Evolutionary conservation across 352 stramenopile species (phyloP), one percentile per base, ranked within the genome.

Genomic region (Pythium plurisporium): DNA sequence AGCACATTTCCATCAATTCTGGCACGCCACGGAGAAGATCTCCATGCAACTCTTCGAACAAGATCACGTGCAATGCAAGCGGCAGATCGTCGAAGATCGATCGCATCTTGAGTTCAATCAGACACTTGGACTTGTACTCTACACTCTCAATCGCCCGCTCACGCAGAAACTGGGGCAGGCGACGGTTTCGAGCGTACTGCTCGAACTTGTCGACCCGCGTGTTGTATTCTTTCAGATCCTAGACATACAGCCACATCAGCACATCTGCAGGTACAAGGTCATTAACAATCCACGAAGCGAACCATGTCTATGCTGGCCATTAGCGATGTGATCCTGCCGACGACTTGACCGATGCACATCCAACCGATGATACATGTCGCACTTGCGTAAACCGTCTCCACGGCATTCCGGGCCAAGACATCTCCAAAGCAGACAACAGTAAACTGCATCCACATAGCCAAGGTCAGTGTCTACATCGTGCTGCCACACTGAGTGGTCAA

Each of bases 401-500:
- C 52, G 23, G 76, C 70, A 41, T 86, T 91, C 5, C 65, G 65
- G 0, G 80, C 72, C 8, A 77, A 42, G 20, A 91, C 76, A 27
- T 91, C 80, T 2, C 80, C 80, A 34, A 91, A 91, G 53, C 80
- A 91, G 33, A 82, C 80, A 7, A 89, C 80, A 5, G 80, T 91
- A 42, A 91, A 91, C 80, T 87, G n/a, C n/a, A 12, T 10, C 5
- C 19, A 10, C 38, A 26, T 9, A 27, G 31, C 3, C 25, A 34
- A 23, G 15, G 15, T 49, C 8, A 46, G 5, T 14, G 23, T 23
- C 19, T n/a, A 6, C 10, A 19, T 31, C 17, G 44, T 36, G 5
- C 12, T 5, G 14, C n/a, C 3, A n/a, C 27, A 4, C 20, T 0
- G 26, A 8, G 17, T 2, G 27, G 5, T 37, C 43, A 22, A 1